Conservation (phyloP, 2,329 filamentous ascomycete species). For the Phoma sp. region DNA sequence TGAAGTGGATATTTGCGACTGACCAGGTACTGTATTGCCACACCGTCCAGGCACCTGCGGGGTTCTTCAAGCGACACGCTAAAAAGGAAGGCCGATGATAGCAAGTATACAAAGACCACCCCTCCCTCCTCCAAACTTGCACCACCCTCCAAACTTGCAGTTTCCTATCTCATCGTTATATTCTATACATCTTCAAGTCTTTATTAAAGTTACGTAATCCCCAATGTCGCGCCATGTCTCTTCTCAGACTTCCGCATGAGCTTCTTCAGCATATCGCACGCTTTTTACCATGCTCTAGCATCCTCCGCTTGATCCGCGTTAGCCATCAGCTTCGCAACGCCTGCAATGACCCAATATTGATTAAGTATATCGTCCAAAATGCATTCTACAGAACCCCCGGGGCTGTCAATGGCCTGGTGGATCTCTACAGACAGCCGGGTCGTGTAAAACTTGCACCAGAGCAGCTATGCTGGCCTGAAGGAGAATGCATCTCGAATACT, state of each 20-base stretch:
- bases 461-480: slow-evolving; percentile 15
- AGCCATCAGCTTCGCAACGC: slow-evolving; percentile 20
- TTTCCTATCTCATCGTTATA: no score
- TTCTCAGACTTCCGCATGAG: slow-evolving; percentile 25
- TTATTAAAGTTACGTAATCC: no score
- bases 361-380: slow-evolving; percentile 22
- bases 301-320: slow-evolving; percentile 19
- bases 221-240: neutral
- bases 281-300: slow-evolving; percentile 23
- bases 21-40: neutral
- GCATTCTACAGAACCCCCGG: neutral
- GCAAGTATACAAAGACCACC: neutral
- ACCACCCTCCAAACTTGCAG: no score
- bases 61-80: slow-evolving; percentile 10
- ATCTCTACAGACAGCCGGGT: slow-evolving; percentile 1
- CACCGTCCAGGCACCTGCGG: slow-evolving; percentile 4
- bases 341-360: slow-evolving; percentile 26
- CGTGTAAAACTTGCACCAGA: neutral
- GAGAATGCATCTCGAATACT: slow-evolving; percentile 7
- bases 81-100: neutral
- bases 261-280: slow-evolving; percentile 29
- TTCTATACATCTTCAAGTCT: no score
- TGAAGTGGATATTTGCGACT: no score
- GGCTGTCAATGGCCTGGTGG: neutral
- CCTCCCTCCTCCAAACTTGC: neutral